Conservation (phyloP, 2,329 filamentous ascomycete species). For the Talaromyces amestolkiae region DNA sequence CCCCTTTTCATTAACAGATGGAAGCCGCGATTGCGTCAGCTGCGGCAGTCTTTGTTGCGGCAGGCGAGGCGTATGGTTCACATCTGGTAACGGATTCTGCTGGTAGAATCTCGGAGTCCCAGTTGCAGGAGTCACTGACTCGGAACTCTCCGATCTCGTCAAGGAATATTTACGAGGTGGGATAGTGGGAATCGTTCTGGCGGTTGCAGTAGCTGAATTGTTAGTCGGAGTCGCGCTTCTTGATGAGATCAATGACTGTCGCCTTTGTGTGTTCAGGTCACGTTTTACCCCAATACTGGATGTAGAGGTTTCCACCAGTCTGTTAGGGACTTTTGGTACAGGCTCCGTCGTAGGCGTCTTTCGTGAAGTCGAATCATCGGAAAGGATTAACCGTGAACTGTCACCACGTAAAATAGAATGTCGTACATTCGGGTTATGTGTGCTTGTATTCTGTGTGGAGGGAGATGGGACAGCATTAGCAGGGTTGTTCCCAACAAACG, state of each 20-base stretch:
- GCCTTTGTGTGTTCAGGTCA: not conserved
- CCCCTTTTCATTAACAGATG: not conserved
- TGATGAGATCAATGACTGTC: conserved; percentile 9
- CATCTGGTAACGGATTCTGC: not conserved
- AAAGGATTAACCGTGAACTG: conserved; percentile 2
- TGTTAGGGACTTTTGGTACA: not conserved
- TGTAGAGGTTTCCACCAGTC: not conserved
- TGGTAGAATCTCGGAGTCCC: conserved; percentile 1
- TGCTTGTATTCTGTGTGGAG: conserved; percentile 41
- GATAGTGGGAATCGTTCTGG: not conserved
- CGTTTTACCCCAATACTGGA: not conserved
- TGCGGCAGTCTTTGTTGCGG: not conserved
- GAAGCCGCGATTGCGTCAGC: conserved; percentile 12
- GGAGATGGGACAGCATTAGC: conserved; percentile 27
- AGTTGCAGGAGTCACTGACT: not conserved
- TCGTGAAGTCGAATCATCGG: not conserved
- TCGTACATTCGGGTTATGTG: conserved; percentile 37
- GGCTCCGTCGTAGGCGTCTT: not conserved
- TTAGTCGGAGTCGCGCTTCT: not conserved
- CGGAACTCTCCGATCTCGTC: not conserved
- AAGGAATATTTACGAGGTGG: conserved; percentile 16
- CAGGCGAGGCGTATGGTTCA: conserved; percentile 3
- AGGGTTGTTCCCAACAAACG: not conserved
- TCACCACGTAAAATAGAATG: conserved; percentile 7
- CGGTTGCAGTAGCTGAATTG: not conserved